phyloP scores from a whole-genome alignment of 345 rosid species.

The Murraya koenigii region DNA sequence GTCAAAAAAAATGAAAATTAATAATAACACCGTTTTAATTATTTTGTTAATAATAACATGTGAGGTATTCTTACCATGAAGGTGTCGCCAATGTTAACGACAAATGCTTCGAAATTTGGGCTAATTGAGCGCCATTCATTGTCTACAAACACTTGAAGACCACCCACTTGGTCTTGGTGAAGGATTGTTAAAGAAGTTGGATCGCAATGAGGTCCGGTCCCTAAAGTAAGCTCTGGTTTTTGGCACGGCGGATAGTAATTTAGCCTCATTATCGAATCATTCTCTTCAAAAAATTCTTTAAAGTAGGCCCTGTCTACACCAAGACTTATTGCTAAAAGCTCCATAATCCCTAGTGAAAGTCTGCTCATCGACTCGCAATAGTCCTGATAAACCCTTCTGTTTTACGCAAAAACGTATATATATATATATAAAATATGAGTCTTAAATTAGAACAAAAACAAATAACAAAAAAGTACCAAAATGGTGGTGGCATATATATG shows the following conservation, averaged over 20 bases:
- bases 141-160: conserved; percentile 93
- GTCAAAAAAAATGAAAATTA: background rate
- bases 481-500: background rate
- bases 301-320: conserved; percentile 58
- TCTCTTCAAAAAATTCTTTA: conserved; percentile 68
- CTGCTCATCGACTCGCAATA: conserved; percentile 86
- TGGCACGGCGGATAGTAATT: conserved; percentile 96
- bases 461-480: background rate
- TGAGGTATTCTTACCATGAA: conserved; percentile 68
- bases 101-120: conserved; percentile 80
- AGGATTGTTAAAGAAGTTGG: conserved; percentile 98
- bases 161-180: conserved; percentile 92
- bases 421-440: conserved; percentile 5
- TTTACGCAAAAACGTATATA: too few species aligned
- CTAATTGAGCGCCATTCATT: conserved; percentile 70
- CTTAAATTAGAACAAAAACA: background rate
- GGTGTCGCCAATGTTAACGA: conserved; percentile 96
- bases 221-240: conserved; percentile 87
- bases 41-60: background rate
- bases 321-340: conserved; percentile 75
- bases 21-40: too few species aligned
- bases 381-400: conserved; percentile 71
- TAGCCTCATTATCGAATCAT: conserved; percentile 95
- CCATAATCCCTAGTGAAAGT: conserved; percentile 86
- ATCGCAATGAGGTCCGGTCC: conserved; percentile 99